A percentile compares a stretch with the other conserved stretches of the same genome.
Conservation (phyloP, 306 rosid genomes). For the Medicago ruthenica region DNA sequence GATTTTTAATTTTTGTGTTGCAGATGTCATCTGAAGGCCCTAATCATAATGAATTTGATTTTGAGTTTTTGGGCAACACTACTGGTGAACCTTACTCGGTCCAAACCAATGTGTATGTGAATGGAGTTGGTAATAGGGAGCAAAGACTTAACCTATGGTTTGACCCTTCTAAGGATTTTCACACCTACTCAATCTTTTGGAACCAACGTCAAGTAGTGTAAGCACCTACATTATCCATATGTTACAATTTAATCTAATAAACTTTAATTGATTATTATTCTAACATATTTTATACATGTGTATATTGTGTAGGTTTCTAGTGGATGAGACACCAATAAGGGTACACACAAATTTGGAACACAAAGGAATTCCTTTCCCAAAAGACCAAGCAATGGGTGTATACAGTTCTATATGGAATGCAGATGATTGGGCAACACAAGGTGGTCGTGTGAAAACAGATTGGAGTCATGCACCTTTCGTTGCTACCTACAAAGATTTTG, state of each 20-base stretch:
- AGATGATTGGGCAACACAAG: conserved; percentile 99
- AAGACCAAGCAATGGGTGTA: conserved; percentile 93
- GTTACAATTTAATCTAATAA: neutral
- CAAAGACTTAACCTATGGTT: conserved; percentile 95
- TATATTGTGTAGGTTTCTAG: conserved; percentile 58
- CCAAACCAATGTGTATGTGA: conserved; percentile 86
- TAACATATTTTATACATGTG: neutral
- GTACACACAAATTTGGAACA: conserved; percentile 82
- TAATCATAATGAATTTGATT: conserved; percentile 87
- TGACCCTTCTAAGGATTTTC: conserved; percentile 84
- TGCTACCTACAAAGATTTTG: conserved; percentile 72
- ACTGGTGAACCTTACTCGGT: conserved; percentile 90
- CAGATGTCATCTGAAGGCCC: conserved; percentile 97
- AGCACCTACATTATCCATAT: conserved; percentile 41
- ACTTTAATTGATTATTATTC: neutral
- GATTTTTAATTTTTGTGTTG: neutral
- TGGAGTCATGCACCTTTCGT: conserved; percentile 93
- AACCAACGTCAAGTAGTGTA: conserved; percentile 92
- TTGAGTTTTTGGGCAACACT: conserved; percentile 89
- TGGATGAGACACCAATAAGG: conserved; percentile 86
- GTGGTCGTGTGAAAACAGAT: conserved; percentile 91
- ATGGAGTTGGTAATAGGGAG: conserved; percentile 90
- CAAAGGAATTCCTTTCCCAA: conserved; percentile 79
- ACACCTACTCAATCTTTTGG: conserved; percentile 84
- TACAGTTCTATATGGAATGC: conserved; percentile 97